Evolutionary conservation across 176 grass and related monocot genomes (phyloP).

Genomic region (maize (Zea mays)): DNA sequence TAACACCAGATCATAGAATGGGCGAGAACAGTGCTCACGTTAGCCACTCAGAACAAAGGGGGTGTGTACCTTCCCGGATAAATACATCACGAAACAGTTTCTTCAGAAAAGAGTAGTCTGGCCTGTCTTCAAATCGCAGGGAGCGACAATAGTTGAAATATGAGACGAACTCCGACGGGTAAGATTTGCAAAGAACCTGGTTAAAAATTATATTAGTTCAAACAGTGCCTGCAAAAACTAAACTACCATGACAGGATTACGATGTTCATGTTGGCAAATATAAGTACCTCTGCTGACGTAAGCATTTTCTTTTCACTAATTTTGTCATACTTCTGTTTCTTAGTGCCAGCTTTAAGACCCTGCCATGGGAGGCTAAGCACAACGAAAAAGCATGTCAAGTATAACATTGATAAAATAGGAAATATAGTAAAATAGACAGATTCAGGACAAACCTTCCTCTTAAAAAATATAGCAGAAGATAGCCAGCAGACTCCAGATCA

Average conservation of each 20-base stretch:
- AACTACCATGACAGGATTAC: slow-evolving; percentile 15
- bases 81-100: slow-evolving; percentile 87
- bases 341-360: slow-evolving; percentile 92
- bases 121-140: slow-evolving; percentile 81
- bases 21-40: neutral
- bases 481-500: slow-evolving; percentile 95
- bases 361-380: slow-evolving; percentile 87
- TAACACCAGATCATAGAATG: neutral
- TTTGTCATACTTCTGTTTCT: slow-evolving; percentile 95
- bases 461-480: slow-evolving; percentile 92
- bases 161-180: slow-evolving; percentile 77
- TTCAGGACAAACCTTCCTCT: slow-evolving; percentile 79
- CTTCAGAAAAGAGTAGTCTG: slow-evolving; percentile 91
- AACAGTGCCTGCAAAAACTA: slow-evolving; percentile 9
- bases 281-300: slow-evolving; percentile 81
- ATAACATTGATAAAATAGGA: slow-evolving; percentile 21
- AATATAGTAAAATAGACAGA: slow-evolving; percentile 23
- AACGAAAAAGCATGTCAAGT: slow-evolving; percentile 40
- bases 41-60: slow-evolving; percentile 19
- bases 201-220: slow-evolving; percentile 41
- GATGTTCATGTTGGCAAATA: slow-evolving; percentile 26
- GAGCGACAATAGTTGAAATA: slow-evolving; percentile 93
- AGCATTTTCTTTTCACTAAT: slow-evolving; percentile 99
- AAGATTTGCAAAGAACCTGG: slow-evolving; percentile 90
- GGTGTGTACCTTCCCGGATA: slow-evolving; percentile 70